phyloP scores from a whole-genome alignment of 139 green algal genomes.

The Picochlorum sp. region DNA sequence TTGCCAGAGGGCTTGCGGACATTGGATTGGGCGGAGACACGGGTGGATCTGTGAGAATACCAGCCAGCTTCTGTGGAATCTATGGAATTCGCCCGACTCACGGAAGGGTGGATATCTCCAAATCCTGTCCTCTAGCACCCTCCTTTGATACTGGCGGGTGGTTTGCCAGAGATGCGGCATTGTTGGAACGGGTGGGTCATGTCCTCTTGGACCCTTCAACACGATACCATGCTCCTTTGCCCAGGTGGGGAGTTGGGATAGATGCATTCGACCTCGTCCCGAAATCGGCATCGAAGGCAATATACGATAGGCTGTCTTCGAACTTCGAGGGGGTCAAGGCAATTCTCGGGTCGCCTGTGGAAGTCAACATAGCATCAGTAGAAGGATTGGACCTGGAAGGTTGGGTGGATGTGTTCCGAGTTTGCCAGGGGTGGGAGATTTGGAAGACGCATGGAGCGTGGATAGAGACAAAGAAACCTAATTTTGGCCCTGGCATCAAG shows the following conservation, averaged over 20 bases:
- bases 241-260: slow-evolving; percentile 52
- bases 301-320: slow-evolving; percentile 15
- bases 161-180: slow-evolving; percentile 47
- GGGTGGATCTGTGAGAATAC: slow-evolving; percentile 76
- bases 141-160: slow-evolving; percentile 67
- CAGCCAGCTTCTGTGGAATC: slow-evolving; percentile 80
- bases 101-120: slow-evolving; percentile 50
- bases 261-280: slow-evolving; percentile 69
- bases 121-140: slow-evolving; percentile 59
- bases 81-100: slow-evolving; percentile 78
- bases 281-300: slow-evolving; percentile 1
- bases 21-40: slow-evolving; percentile 85
- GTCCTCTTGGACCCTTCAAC: slow-evolving; percentile 43
- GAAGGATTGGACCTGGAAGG: neutral
- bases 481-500: slow-evolving; percentile 65
- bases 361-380: slow-evolving; percentile 22
- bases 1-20: slow-evolving; percentile 61
- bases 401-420: neutral
- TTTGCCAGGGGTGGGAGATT: slow-evolving; percentile 52
- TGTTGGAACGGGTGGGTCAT: slow-evolving; percentile 34
- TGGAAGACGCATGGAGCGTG: slow-evolving; percentile 70
- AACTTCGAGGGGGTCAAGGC: slow-evolving; percentile 24
- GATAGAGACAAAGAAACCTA: slow-evolving; percentile 45
- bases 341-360: slow-evolving; percentile 40
- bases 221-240: slow-evolving; percentile 17